phyloP scores from a whole-genome alignment of 1,284 basidiomycete species.

The Jaminaea rosea region DNA sequence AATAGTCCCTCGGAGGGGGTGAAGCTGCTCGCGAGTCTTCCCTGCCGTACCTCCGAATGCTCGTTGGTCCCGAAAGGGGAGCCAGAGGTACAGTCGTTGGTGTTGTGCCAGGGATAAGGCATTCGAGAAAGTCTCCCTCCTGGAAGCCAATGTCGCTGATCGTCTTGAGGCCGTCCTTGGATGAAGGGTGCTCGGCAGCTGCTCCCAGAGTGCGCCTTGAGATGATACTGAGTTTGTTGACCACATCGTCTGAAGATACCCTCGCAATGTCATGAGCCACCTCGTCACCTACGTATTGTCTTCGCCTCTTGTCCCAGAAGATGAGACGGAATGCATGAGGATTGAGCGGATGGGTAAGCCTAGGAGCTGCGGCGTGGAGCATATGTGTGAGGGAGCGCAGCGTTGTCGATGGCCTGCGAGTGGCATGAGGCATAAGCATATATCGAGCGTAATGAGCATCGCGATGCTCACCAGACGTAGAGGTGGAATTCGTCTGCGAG shows the following conservation, averaged over 20 bases:
- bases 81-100: no score
- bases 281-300: background rate
- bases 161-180: background rate
- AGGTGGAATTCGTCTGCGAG: background rate
- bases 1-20: no score
- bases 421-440: no score
- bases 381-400: background rate
- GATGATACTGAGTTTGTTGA: background rate
- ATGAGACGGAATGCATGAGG: background rate
- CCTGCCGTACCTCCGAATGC: no score
- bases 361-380: background rate
- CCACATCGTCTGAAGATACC: background rate
- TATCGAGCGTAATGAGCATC: no score
- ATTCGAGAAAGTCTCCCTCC: background rate
- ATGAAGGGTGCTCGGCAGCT: background rate
- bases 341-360: background rate
- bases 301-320: background rate
- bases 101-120: background rate
- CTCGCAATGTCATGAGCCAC: background rate
- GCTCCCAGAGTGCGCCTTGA: background rate
- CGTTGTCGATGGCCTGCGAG: background rate
- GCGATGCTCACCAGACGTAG: slow-evolving; percentile 1
- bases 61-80: no score
- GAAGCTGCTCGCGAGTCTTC: no score
- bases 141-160: background rate